A percentile compares a stretch with the other conserved stretches of the same genome.
Evolutionary conservation across 768 basidiomycete species (phyloP).

Genomic region (Auriscalpium vulgare): DNA sequence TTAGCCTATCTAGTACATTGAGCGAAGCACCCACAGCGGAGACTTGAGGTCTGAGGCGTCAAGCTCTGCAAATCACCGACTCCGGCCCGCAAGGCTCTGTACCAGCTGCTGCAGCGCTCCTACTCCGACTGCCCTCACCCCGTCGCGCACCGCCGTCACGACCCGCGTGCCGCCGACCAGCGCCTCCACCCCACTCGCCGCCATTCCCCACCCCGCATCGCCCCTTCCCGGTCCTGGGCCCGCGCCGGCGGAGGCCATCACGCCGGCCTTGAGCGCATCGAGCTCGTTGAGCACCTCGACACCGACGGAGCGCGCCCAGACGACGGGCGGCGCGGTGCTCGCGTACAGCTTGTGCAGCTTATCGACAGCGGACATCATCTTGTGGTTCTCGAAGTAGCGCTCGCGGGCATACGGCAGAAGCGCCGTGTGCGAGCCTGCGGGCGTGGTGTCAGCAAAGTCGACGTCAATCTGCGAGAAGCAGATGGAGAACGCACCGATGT

Average conservation of each 20-base stretch:
- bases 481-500: constrained; percentile 56
- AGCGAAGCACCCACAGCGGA: too few species aligned
- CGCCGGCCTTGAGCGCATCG: constrained; percentile 67
- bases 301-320: constrained; percentile 84
- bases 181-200: constrained; percentile 38
- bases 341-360: constrained; percentile 87
- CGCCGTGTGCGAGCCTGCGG: constrained; percentile 62
- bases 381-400: constrained; percentile 83
- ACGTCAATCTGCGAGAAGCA: background rate
- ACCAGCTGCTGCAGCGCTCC: constrained; percentile 24
- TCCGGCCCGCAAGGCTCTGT: background rate
- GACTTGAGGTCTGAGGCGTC: too few species aligned
- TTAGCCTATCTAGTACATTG: too few species aligned
- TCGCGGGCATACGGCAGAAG: constrained; percentile 71
- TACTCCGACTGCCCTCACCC: constrained; percentile 22
- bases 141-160: constrained; percentile 21
- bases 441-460: background rate
- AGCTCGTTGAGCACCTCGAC: constrained; percentile 90
- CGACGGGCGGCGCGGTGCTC: constrained; percentile 55
- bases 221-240: constrained; percentile 4
- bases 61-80: too few species aligned
- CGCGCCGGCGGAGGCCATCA: constrained; percentile 78
- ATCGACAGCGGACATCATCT: constrained; percentile 75
- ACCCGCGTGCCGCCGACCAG: constrained; percentile 28
- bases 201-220: constrained; percentile 15